These are phyloP conservation scores for Phaseolus coccineus DNA, from an alignment of 331 rosid genomes.

Conservation along the genomic window DNA sequence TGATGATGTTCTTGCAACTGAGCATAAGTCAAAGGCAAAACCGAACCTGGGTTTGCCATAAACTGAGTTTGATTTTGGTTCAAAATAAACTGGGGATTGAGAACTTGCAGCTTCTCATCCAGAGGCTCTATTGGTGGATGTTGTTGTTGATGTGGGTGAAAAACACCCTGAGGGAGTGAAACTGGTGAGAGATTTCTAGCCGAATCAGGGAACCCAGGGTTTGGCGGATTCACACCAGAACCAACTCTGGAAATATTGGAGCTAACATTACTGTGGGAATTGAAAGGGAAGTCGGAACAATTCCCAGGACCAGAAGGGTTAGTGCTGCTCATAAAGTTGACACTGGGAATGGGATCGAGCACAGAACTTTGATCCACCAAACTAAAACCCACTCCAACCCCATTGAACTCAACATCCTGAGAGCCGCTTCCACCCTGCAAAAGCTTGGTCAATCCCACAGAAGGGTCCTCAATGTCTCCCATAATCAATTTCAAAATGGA, in stretches of 20 bases:
- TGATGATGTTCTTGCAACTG: constrained; percentile 76
- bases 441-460: constrained; percentile 76
- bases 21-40: constrained; percentile 63
- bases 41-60: constrained; percentile 56
- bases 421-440: constrained; percentile 57
- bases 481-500: constrained; percentile 75
- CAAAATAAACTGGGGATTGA: constrained; percentile 59
- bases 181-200: constrained; percentile 48
- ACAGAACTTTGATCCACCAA: constrained; percentile 65
- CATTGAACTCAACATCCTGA: constrained; percentile 66
- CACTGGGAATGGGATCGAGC: constrained; percentile 52
- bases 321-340: constrained; percentile 50
- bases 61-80: constrained; percentile 71
- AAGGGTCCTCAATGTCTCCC: constrained; percentile 84
- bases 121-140: constrained; percentile 40
- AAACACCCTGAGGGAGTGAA: constrained; percentile 47
- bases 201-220: constrained; percentile 53
- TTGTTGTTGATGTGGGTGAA: constrained; percentile 54
- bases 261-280: constrained; percentile 17
- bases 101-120: constrained; percentile 71
- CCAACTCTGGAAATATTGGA: constrained; percentile 44
- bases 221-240: constrained; percentile 39
- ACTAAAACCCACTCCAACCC: constrained; percentile 48
- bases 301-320: constrained; percentile 55
- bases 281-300: constrained; percentile 58